Evolutionary conservation across 2,329 filamentous ascomycete genomes (phyloP), one percentile per base, ranked within the genome.

Genomic region (Microdochium paspali): DNA sequence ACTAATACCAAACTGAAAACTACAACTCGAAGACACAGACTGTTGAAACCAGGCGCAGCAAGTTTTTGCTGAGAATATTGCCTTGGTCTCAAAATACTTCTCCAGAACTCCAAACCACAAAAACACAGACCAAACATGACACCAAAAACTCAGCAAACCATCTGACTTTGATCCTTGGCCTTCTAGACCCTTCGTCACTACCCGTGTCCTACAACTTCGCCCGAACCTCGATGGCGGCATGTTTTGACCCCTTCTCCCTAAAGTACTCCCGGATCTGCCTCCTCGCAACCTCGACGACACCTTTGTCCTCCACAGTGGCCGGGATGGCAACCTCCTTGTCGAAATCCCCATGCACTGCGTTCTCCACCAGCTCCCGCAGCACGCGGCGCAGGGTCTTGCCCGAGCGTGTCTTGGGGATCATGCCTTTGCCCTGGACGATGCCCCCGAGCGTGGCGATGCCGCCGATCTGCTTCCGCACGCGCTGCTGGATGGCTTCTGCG

Each of bases 321-420:
- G 90, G 90, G 43, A 91, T 79, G 51, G 74, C 73, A 1, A 95
- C 84, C 44, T 78, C 71, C 61, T 80, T 85, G 15, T 84, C 82
- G 56, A 85, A 85, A 24, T 90, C 79, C 1, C 79, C 87, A 50
- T 84, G 76, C 4, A 84, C 80, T 0, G 80, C 89, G 60, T 94
- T 88, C 69, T 96, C 90, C 15, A 95, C 68, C 54, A 96, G 68
- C 67, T 95, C 87, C 26, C 87, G 75, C 62, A 96, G 67, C 26
- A 95, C 88, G 23, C 90, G 73, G 3, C 90, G 74, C 50, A 96
- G 66, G 4, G 89, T 95, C 76, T 96, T 97, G 24, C 91, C 91
- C n/a, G 84, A 89, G 24, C 90, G 70, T 15, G 91, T 96, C 71
- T 90, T 90, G 5, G 91, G 90, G 46, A 96, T 95, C 76, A 95